Evolutionary conservation across 495 filamentous ascomycete species (phyloP), one percentile per base, ranked within the genome.

Genomic region (Penicillium robsamsonii): DNA sequence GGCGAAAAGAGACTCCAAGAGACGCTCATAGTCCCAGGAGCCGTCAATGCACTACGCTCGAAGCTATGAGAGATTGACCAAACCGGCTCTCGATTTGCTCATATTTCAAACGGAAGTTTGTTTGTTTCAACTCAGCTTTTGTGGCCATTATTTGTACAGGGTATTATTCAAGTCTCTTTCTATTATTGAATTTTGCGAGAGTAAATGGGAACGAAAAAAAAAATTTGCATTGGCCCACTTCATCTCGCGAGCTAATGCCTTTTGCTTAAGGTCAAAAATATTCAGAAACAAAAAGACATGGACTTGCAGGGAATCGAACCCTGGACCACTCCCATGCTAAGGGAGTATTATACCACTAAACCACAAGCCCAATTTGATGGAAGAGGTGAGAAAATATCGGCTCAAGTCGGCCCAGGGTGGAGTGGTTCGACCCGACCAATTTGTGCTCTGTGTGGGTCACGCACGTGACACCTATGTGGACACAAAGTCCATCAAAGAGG

Each of bases 301-400:
- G 49, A 52, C 45, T 46, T 71, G 74, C 74, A 66, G 74, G 73
- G 71, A 76, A 75, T 77, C 72, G 73, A 79, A 76, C 71, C 73
- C 75, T 68, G 72, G 75, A 77, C 73, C 70, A 73, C 72, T 72
- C 70, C 71, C 70, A 73, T 66, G 62, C 69, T 66, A 72, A 72
- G 60, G 48, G 59, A 59, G 60, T 55, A 59, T 66, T 68, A 66
- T 67, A 67, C 64, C 61, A 65, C 66, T 69, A 65, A 65, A 65
- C 64, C 64, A 69, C 62, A 66, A 55, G 59, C 56, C 59, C 59
- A 27, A 48, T 50, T 50, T 17, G 44, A 40, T 57, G 47, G 13
- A 53, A 31, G 40, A 20, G 31, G 22, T 8, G 13, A 30, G 31
- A 22, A 18, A 18, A 31, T 46, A 46, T 58, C 55, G 61, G 44